Conservation (phyloP, 2,329 filamentous ascomycete species). For the Talaromyces piceae region DNA sequence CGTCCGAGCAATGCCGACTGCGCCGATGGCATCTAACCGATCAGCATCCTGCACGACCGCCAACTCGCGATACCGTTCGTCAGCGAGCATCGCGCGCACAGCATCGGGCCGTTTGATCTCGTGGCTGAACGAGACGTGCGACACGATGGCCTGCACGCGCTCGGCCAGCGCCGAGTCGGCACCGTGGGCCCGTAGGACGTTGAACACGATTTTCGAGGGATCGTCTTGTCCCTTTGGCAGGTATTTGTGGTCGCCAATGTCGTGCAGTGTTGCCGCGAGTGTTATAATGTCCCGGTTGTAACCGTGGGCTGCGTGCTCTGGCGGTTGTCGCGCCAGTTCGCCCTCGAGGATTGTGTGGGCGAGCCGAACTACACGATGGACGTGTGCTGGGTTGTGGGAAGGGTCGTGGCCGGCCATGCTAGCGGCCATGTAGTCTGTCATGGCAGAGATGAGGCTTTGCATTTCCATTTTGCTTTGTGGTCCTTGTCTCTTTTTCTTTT, state of each 20-base stretch:
- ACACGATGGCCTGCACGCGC: conserved; percentile 64
- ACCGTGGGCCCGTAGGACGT: conserved; percentile 34
- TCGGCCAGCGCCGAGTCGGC: conserved; percentile 52
- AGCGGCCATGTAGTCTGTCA: conserved; percentile 56
- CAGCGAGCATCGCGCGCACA: conserved; percentile 54
- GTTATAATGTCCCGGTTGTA: conserved; percentile 54
- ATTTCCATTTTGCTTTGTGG: too few species aligned
- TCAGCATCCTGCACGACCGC: conserved; percentile 89
- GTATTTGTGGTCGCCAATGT: conserved; percentile 84
- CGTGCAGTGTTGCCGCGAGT: conserved; percentile 72
- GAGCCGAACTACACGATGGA: conserved; percentile 69
- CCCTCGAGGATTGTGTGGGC: conserved; percentile 56
- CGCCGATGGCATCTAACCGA: conserved; percentile 82
- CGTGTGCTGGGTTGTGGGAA: conserved; percentile 83
- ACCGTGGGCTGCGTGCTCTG: conserved; percentile 12
- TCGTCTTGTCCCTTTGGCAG: conserved; percentile 27
- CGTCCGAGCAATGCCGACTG: conserved; percentile 70
- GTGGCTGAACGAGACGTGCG: conserved; percentile 68
- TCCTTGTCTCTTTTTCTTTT: not conserved
- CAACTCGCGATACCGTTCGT: conserved; percentile 57
- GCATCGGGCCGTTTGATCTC: conserved; percentile 58
- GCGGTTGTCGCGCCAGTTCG: conserved; percentile 34
- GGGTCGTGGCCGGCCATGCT: conserved; percentile 72
- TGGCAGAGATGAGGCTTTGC: conserved; percentile 45
- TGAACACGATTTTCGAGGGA: conserved; percentile 22